These are phyloP conservation scores for Physocladia obscura DNA, from an alignment of 192 early-diverging fungal genomes.

Conservation along the genomic window DNA sequence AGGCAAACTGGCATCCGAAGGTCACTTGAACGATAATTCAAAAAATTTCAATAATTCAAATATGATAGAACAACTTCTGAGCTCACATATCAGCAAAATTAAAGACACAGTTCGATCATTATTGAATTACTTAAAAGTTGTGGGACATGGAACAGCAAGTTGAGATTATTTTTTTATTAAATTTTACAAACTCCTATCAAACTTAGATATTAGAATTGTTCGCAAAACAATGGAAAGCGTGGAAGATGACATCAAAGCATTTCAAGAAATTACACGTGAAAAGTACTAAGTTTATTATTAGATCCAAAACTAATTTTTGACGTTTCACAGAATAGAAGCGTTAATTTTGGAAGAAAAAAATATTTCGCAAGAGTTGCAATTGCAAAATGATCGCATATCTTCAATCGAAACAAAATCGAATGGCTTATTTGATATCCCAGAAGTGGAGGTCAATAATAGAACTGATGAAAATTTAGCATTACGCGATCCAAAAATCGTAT, in stretches of 20 bases:
- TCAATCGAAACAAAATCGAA: too few relatives aligned
- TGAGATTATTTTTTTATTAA: neutral
- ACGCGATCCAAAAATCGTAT: too few relatives aligned
- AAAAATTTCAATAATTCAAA: neutral
- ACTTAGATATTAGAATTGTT: constrained; percentile 8
- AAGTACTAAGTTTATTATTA: neutral
- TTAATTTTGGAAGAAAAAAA: constrained; percentile 17
- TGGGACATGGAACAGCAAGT: constrained; percentile 8
- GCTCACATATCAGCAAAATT: constrained; percentile 8
- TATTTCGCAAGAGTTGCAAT: neutral
- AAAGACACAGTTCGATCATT: constrained; percentile 3
- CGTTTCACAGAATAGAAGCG: constrained; percentile 9
- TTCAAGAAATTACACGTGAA: neutral
- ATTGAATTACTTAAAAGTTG: neutral
- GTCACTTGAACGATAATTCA: neutral
- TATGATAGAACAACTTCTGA: neutral
- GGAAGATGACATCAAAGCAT: constrained; percentile 10
- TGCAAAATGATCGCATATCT: too few relatives aligned
- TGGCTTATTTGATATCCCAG: too few relatives aligned
- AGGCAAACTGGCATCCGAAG: constrained; percentile 3
- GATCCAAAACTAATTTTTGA: neutral
- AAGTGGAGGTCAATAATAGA: too few relatives aligned
- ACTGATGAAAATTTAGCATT: too few relatives aligned
- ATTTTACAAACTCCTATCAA: neutral
- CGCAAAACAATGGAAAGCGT: constrained; percentile 19